Evolutionary conservation across 371 early-diverging fungal genomes (phyloP).

Genomic region (Mortierella sp.): DNA sequence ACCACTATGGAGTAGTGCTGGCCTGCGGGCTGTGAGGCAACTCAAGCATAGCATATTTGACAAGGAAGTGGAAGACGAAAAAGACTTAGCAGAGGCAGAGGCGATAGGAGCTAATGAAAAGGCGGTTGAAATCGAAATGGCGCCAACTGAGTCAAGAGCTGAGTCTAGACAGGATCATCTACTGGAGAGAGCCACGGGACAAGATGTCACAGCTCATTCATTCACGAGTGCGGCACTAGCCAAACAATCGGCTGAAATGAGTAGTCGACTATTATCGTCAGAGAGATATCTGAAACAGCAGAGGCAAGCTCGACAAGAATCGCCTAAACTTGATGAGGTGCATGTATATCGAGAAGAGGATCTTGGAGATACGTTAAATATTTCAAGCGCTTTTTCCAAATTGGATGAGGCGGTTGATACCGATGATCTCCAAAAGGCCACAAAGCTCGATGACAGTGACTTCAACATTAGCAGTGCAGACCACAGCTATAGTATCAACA

Average conservation of each 20-base stretch:
- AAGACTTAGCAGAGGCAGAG: background rate
- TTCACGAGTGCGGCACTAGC: background rate
- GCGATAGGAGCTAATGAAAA: background rate
- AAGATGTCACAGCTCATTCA: background rate
- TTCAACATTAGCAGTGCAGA: background rate
- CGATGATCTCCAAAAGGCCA: background rate
- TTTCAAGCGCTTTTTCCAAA: background rate
- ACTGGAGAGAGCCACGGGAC: background rate
- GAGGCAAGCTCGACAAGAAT: background rate
- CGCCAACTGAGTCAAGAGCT: background rate
- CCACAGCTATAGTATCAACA: background rate
- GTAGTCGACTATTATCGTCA: background rate
- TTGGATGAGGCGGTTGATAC: background rate
- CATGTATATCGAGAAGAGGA: slow-evolving; percentile 12
- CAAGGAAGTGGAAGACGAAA: background rate
- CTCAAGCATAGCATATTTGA: slow-evolving; percentile 16
- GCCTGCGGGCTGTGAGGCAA: slow-evolving; percentile 17
- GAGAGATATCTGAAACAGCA: background rate
- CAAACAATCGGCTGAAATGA: background rate
- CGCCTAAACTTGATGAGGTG: background rate
- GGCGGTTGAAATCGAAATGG: background rate
- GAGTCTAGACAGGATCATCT: background rate
- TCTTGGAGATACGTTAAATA: background rate
- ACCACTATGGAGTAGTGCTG: slow-evolving; percentile 24
- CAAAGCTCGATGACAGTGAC: background rate